Evolutionary conservation across 1,284 basidiomycete species (phyloP), one percentile per base, ranked within the genome.

Genomic region (Marasmius tenuissimus): DNA sequence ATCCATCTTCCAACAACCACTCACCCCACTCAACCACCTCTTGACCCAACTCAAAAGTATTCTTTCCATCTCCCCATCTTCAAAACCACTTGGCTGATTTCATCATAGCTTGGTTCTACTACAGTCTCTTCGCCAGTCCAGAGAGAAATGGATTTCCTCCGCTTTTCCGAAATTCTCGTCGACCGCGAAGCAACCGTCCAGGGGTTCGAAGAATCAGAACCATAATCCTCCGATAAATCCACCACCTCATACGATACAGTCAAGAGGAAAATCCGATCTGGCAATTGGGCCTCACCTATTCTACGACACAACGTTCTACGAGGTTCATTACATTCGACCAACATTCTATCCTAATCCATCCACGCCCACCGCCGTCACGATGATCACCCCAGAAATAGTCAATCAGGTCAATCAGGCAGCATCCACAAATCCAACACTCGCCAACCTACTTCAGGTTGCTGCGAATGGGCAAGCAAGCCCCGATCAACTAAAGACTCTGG

Each of bases 271-370:
- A 70, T 92, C 85, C 69, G 83, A 87, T 57, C 70, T 93, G 45
- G 79, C 83, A 68, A 84, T 93, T 38, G 91, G 91, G 7, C 91
- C 91, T 10, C 89, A 91, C 70, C 73, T 78, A 20, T 92, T 92
- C 68, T 68, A 76, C 39, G 84, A 86, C 39, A 90, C 88, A 0
- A 76, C 80, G 0, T 77, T 93, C 58, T 90, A 85, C 63, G 89
- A 92, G 73, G 87, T 88, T 11, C 81, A 85, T 66, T 87, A 86
- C 70, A 71, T 66, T 18, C 64, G 61, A n/a, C 42, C 54, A 4
- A 47, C 34, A 37, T 18, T 48, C 18, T 9, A 47, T 14, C n/a
- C 11, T n/a, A 22, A 37, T 45, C 3, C 38, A 35, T 8, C 27
- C 22, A 38, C 53, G 79, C 47, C 76, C 81, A 3, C 76, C 81